phyloP scores from a whole-genome alignment of 2,329 filamentous ascomycete species.

The Phyllosticta capitalensis region DNA sequence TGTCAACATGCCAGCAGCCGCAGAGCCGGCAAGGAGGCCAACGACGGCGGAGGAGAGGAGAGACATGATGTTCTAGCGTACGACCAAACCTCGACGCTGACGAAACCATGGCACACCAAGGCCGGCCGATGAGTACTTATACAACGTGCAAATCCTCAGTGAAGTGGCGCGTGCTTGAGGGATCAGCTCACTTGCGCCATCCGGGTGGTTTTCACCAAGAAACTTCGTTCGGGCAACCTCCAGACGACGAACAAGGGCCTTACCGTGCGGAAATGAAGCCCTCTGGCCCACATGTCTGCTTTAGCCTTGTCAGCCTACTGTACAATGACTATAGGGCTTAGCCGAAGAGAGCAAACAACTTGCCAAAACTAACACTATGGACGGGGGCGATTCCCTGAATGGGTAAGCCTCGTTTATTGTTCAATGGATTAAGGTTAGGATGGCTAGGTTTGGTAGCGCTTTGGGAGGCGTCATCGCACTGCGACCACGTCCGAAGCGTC shows the following conservation, averaged over 20 bases:
- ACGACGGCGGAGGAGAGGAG: not conserved
- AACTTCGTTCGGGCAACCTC: not conserved
- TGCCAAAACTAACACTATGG: not conserved
- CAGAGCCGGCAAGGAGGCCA: not conserved
- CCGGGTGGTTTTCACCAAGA: not conserved
- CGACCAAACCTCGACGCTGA: not conserved
- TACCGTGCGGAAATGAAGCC: not conserved
- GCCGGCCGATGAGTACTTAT: not conserved
- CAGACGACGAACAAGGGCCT: not conserved
- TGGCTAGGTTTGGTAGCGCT: not conserved
- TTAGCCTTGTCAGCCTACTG: not conserved
- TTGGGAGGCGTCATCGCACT: not conserved
- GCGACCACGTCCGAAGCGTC: not conserved
- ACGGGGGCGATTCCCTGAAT: not conserved
- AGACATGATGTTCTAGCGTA: not conserved
- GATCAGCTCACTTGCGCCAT: not conserved
- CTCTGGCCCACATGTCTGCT: not conserved
- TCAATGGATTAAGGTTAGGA: not conserved
- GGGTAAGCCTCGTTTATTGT: not conserved
- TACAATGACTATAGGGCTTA: not conserved
- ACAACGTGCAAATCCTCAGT: not conserved
- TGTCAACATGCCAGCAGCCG: constrained; percentile 3
- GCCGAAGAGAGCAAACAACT: not conserved
- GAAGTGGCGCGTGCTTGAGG: not conserved
- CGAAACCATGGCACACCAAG: not conserved